A percentile compares a stretch with the other conserved stretches of the same genome.
Evolutionary conservation across 1,139 yeast species (phyloP).

Genomic region (Hyphopichia fennica): DNA sequence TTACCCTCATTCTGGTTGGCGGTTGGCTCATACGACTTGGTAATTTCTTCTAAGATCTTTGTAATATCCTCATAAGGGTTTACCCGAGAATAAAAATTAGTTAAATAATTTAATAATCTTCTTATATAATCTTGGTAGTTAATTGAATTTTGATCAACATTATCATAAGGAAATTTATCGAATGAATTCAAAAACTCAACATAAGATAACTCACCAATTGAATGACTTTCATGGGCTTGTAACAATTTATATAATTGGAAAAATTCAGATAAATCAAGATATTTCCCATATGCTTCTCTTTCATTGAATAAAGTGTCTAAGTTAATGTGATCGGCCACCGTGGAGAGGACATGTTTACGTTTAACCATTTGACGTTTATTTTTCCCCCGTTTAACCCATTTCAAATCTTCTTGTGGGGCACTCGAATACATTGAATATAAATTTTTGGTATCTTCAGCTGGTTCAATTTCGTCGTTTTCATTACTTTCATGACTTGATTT

Average conservation of each 20-base stretch:
- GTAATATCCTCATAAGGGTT: conserved; percentile 45
- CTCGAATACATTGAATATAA: conserved; percentile 40
- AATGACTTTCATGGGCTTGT: neutral
- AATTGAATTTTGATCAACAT: conserved; percentile 21
- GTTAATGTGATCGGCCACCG: conserved; percentile 50
- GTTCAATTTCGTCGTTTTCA: conserved; percentile 5
- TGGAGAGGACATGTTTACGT: conserved; percentile 42
- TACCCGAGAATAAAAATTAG: conserved; percentile 23
- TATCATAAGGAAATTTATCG: conserved; percentile 35
- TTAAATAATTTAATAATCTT: conserved; percentile 40
- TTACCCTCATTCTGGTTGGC: conserved; percentile 5
- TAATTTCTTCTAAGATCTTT: conserved; percentile 28
- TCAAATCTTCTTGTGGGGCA: conserved; percentile 17
- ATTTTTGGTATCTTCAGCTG: conserved; percentile 29
- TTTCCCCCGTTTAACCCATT: conserved; percentile 13
- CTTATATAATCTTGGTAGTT: conserved; percentile 46
- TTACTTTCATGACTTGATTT: conserved; percentile 13
- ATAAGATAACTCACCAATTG: conserved; percentile 37
- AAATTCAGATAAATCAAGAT: conserved; percentile 53
- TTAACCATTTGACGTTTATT: conserved; percentile 28
- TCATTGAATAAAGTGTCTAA: conserved; percentile 52
- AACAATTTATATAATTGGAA: conserved; percentile 55
- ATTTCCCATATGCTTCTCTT: conserved; percentile 66
- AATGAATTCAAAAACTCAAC: conserved; percentile 51
- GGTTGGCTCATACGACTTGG: neutral